A percentile compares a stretch with the other conserved stretches of the same genome.
phyloP scores from a whole-genome alignment of 352 stramenopile genomes.

The Globisporangium okanoganense region DNA sequence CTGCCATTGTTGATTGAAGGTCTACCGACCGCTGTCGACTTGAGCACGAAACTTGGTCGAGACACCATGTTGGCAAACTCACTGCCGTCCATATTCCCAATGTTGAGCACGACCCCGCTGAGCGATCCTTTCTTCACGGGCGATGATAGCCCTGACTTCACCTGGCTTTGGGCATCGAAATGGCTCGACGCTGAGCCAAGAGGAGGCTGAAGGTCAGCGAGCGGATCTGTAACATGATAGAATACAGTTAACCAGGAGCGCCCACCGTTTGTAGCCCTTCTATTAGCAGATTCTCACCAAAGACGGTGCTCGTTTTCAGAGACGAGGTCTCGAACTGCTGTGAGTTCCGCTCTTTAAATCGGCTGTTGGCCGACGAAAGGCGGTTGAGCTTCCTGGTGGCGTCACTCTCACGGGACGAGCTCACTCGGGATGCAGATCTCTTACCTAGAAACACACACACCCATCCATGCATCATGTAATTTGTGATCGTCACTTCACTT shows the following conservation, averaged over 20 bases:
- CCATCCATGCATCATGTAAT: no score
- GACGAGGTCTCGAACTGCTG: neutral
- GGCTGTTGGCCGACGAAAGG: neutral
- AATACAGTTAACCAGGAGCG: no score
- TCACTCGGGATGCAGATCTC: neutral
- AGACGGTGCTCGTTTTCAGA: neutral
- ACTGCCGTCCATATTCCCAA: constrained; percentile 21
- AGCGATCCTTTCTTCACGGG: neutral
- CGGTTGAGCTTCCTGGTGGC: neutral
- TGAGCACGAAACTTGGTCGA: constrained; percentile 15
- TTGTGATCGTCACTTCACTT: no score
- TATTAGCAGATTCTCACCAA: constrained; percentile 5
- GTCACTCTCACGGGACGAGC: neutral
- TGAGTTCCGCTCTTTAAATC: neutral
- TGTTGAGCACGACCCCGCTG: constrained; percentile 23
- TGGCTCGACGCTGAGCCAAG: neutral
- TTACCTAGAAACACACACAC: neutral
- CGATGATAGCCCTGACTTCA: neutral
- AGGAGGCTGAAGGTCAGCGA: neutral
- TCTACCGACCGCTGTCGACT: neutral
- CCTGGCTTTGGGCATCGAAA: neutral
- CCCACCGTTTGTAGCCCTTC: no score
- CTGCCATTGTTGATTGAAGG: neutral
- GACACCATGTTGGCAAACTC: constrained; percentile 27
- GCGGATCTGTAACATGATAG: neutral